A percentile compares a stretch with the other conserved stretches of the same genome.
Conservation (phyloP, 2,329 filamentous ascomycete species). For the Chrysoporthe deuterocubensis region DNA sequence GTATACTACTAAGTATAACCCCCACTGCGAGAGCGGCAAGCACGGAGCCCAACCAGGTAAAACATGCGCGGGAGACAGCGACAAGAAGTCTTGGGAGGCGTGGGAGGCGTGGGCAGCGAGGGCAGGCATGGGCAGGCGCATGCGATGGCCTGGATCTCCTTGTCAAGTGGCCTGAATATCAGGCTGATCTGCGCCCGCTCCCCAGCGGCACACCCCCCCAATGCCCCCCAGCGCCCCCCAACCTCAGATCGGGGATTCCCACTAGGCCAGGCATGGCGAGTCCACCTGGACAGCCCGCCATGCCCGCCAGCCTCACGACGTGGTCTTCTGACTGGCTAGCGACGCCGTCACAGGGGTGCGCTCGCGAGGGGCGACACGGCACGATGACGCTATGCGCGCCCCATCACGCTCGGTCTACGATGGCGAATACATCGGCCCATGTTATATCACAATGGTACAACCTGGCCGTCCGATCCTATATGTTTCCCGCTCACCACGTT, state of each 20-base stretch:
- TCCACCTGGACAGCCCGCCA: neutral
- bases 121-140: neutral
- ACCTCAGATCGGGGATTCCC: slow-evolving; percentile 7
- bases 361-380: neutral
- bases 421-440: slow-evolving; percentile 10
- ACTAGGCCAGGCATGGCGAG: neutral
- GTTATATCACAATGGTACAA: neutral
- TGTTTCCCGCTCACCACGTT: neutral
- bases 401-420: neutral
- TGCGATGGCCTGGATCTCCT: neutral
- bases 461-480: neutral
- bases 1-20: too few relatives aligned
- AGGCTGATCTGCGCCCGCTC: slow-evolving; percentile 18
- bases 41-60: neutral
- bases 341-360: slow-evolving; percentile 20
- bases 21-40: neutral
- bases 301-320: slow-evolving; percentile 8
- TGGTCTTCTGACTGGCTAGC: slow-evolving; percentile 26
- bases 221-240: slow-evolving; percentile 8
- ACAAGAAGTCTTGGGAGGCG: neutral
- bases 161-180: slow-evolving; percentile 25
- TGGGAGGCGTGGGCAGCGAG: too few relatives aligned
- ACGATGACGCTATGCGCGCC: slow-evolving; percentile 20
- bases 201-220: neutral
- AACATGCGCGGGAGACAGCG: neutral